Conservation (phyloP, 2,329 filamentous ascomycete genomes). For the Curvularia verruculosa region DNA sequence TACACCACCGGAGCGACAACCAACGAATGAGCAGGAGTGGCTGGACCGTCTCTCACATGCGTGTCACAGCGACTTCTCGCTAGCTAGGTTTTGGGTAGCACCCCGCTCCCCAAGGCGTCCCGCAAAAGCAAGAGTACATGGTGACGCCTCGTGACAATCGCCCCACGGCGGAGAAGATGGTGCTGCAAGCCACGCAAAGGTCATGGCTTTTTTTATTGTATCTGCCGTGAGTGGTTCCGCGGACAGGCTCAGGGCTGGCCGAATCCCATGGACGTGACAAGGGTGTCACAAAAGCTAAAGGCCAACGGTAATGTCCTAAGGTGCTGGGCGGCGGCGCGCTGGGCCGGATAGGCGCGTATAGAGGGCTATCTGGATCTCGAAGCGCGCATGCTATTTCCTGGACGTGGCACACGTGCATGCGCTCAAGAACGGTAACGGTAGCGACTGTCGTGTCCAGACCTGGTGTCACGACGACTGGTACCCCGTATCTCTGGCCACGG, state of each 20-base stretch:
- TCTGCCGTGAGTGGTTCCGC: slow-evolving; percentile 11
- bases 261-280: neutral
- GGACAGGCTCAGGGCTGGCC: slow-evolving; percentile 2
- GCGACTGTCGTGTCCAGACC: neutral
- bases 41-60: slow-evolving; percentile 32
- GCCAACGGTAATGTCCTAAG: slow-evolving; percentile 5
- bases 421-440: neutral
- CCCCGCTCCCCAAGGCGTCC: slow-evolving; percentile 17
- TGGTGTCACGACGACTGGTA: neutral
- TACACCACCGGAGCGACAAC: slow-evolving; percentile 18
- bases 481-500: neutral
- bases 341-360: slow-evolving; percentile 9
- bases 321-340: slow-evolving; percentile 14
- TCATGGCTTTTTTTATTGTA: slow-evolving; percentile 5
- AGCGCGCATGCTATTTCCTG: slow-evolving; percentile 1
- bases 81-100: slow-evolving; percentile 18
- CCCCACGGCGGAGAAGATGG: slow-evolving; percentile 17
- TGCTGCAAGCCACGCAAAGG: slow-evolving; percentile 23
- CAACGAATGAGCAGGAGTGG: slow-evolving; percentile 24
- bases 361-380: neutral
- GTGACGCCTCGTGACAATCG: slow-evolving; percentile 19
- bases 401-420: neutral
- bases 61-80: slow-evolving; percentile 18
- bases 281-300: slow-evolving; percentile 6
- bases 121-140: slow-evolving; percentile 23